phyloP scores from a whole-genome alignment of 345 rosid species.

The Eutrema yunnanense region DNA sequence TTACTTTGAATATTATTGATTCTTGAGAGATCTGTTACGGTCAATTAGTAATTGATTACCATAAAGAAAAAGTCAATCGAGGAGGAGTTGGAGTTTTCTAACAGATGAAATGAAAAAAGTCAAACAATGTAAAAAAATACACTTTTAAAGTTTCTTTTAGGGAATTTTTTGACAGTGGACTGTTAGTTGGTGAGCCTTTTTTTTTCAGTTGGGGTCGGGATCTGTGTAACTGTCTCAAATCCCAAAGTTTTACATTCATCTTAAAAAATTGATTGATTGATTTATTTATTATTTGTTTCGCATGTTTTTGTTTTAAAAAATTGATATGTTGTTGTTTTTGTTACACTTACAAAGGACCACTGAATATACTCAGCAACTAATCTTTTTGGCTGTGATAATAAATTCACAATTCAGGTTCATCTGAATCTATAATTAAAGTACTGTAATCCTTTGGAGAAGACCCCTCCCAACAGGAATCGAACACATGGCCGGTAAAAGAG shows the following conservation, averaged over 20 bases:
- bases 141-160: not conserved
- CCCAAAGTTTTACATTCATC: not conserved
- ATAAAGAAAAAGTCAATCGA: conserved; percentile 10
- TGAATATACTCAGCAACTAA: conserved; percentile 3
- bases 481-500: no score
- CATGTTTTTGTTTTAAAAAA: not conserved
- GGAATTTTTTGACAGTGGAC: not conserved
- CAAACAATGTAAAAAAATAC: conserved; percentile 8
- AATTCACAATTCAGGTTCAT: not conserved
- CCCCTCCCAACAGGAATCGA: no score
- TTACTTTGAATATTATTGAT: not conserved
- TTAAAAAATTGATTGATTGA: not conserved
- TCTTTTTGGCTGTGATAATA: not conserved
- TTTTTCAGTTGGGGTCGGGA: conserved; percentile 23
- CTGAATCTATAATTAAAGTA: not conserved
- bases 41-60: not conserved
- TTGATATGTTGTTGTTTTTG: not conserved
- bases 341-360: not conserved
- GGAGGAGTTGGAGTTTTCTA: not conserved
- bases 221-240: conserved; percentile 16
- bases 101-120: not conserved
- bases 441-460: not conserved
- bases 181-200: conserved; percentile 15
- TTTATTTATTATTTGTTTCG: not conserved
- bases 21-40: not conserved